Evolutionary conservation across 176 grass and related monocot genomes (phyloP), one percentile per base, ranked within the genome.

Genomic region (Bonia amplexicaulis): DNA sequence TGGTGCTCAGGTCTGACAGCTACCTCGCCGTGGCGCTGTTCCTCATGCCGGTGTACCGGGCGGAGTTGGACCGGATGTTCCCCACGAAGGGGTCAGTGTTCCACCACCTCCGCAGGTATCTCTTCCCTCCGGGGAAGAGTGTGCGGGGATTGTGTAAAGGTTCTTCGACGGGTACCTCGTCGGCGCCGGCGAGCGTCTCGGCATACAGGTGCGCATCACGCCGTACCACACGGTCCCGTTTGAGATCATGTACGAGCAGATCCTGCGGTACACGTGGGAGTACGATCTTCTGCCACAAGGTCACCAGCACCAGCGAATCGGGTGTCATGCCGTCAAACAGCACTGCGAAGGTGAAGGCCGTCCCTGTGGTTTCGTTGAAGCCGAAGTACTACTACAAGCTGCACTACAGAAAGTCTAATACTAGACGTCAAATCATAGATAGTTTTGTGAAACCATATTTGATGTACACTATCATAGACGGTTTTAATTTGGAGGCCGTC

Each of bases 71-170:
- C 7, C 54, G 68, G 9, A 78, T 98, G 87, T 98, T 98, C 78
- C 93, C 95, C 35, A 83, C 76, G 35, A 93, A 91, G 77, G 87
- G 27, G 2, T 75, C 91, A 0, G 90, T 95, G 54, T 98, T 95
- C 89, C 90, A 98, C 81, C 95, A 90, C 67, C 86, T 98, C 65
- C 83, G 89, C 9, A 46, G 95, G 60, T 98, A 95, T 31, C 91
- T 98, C 10, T 69, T 98, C 76, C 93, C 90, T 78, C 93, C 93
- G 6, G 82, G 85, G 0, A 95, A 98, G 82, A 45, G 78, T 0
- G 91, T 91, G 41, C 95, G 95, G 95, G 90, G 6, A 66, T 93
- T 45, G 77, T 85, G 0, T 63, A 82, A 13, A 72, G 91, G 74
- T 95, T 91, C 86, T 93, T 94, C 75, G 73, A 91, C 23, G 80